Base-by-base conservation (phyloP, 2,329 filamentous ascomycete genomes). In the Colletotrichum sp. region DNA sequence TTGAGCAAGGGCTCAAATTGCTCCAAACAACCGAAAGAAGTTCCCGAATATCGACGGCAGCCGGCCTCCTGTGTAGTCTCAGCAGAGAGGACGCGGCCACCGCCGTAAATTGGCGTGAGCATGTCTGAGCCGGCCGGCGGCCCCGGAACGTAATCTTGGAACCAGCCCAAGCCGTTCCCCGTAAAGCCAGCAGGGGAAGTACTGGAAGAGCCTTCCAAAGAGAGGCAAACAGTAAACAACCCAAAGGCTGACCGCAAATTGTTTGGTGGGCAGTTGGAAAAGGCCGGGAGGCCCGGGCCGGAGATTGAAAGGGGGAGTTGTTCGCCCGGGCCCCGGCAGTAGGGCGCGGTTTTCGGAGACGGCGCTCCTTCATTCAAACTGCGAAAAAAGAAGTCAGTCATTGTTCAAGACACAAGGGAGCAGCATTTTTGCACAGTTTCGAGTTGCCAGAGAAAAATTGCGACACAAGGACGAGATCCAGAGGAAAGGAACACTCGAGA, bases 391-490 rank as follows among this genome's bases (percentile, higher is more conserved):
- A 48, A 21, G n/a, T 48, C 13, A 21, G 10, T 21, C 43, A 48
- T 48, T 13, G n/a, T 12, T 48, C 43, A 48, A 48, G n/a, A 21
- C 1, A 21, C n/a, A 48, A 13, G 5, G n/a, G n/a, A 21, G 4
- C 10, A 48, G n/a, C 10, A 13, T 7, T 12, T 48, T 0, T 13
- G 43, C 0, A 13, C n/a, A 48, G 43, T 2, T 48, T 48, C 10
- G 4, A 21, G 43, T 12, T 13, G 2, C 1, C 43, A 21, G 3
- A 48, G 6, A 21, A n/a, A n/a, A n/a, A n/a, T n/a, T n/a, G n/a
- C n/a, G n/a, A n/a, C n/a, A n/a, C n/a, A n/a, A n/a, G n/a, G n/a
- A n/a, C n/a, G n/a, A n/a, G n/a, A n/a, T n/a, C n/a, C n/a, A n/a
- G n/a, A n/a, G n/a, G n/a, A n/a, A n/a, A n/a, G n/a, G n/a, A n/a